Evolutionary conservation across 441 rosid species (phyloP), one percentile per base, ranked within the genome.

Genomic region (Daphne laureola): DNA sequence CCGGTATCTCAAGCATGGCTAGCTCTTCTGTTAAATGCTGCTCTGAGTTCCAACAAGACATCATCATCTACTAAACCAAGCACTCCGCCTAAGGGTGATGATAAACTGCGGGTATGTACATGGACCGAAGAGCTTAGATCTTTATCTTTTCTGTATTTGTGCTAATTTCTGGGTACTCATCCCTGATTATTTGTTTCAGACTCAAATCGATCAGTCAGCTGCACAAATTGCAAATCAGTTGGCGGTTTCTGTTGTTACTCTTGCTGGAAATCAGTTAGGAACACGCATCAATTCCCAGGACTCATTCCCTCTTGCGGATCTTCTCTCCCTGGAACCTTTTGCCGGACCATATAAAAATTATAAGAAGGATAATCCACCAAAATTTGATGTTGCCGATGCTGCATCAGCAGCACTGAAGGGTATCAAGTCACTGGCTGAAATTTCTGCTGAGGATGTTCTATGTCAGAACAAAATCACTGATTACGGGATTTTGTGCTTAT

Each of bases 1-100:
- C 87, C 87, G 25, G 73, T 93, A 73, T 93, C 98, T 64, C 98
- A 89, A 73, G 97, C 90, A 70, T 93, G 98, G 97, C 74, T 93
- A 66, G 82, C 95, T 64, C 72, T 85, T 66, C 46, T 89, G 62
- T 73, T 93, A 57, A 73, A 74, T 55, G 96, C 87, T 65, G 71
- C 77, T 61, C 63, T 93, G 46, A 72, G 61, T 73, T 72, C 80
- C 61, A 64, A 68, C 78, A 87, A 81, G 66, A 49, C 61, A 36
- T 66, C 82, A 70, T 64, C 82, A 68, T 75, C 82, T 46, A 67
- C 57, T 57, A 89, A 84, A 70, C 83, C 66, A 67, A 74, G 78
- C 66, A 51, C 70, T 31, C 78, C 67, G 62, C 85, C 86, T 53
- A 78, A 82, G 70, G 72, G 54, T 31, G 83, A 72, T 66, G 80